A percentile compares a stretch with the other conserved stretches of the same genome.
phyloP scores from a whole-genome alignment of 106 monocot species.

The Posidonia australis region DNA sequence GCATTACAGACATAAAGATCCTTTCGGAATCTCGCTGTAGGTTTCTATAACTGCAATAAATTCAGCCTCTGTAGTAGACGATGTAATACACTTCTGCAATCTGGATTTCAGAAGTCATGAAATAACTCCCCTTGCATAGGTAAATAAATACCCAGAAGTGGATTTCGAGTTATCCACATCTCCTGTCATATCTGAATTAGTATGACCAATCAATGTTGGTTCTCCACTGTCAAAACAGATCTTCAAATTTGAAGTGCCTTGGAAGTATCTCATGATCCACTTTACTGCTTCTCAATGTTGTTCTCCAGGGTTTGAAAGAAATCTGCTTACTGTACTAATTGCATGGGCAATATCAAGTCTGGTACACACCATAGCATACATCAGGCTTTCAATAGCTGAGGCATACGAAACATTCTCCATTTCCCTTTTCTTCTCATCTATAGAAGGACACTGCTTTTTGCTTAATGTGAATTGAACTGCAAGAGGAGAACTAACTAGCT shows the following conservation, averaged over 20 bases:
- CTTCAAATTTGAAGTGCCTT: background rate
- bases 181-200: slow-evolving; percentile 2
- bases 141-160: slow-evolving; percentile 7
- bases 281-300: slow-evolving; percentile 2
- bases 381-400: background rate
- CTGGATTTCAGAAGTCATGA: slow-evolving; percentile 11
- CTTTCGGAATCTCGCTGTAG: slow-evolving; percentile 6
- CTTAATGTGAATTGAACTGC: background rate
- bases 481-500: slow-evolving; percentile 1
- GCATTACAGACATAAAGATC: no score
- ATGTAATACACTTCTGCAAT: slow-evolving; percentile 11
- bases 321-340: slow-evolving; percentile 1
- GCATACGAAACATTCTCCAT: background rate
- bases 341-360: slow-evolving; percentile 1
- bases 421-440: background rate
- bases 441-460: background rate
- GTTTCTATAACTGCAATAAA: background rate
- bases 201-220: background rate
- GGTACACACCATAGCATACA: slow-evolving; percentile 8
- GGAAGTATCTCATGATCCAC: slow-evolving; percentile 3
- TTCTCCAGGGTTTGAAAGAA: background rate
- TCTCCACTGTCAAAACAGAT: background rate
- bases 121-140: slow-evolving; percentile 13
- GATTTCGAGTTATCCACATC: slow-evolving; percentile 5
- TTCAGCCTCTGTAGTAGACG: slow-evolving; percentile 4